Conservation (phyloP, 75 land plant species). For the Picea glauca region DNA sequence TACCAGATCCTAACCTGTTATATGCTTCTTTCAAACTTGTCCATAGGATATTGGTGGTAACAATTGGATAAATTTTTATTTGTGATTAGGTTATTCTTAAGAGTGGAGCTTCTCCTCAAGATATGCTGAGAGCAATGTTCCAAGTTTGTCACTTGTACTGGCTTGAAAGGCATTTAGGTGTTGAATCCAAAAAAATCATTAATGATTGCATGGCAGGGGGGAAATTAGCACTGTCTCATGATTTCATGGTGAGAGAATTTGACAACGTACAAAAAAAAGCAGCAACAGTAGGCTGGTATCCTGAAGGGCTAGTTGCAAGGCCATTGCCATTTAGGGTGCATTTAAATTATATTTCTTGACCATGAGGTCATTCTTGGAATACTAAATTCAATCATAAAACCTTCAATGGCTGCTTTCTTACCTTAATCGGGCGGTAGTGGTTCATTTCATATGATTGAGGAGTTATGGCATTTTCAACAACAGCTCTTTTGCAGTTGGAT, state of each 20-base stretch:
- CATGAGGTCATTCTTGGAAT: not conserved
- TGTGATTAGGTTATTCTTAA: conserved; percentile 68
- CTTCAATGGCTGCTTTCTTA: not conserved
- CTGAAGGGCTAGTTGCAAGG: conserved; percentile 85
- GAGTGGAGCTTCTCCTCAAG: conserved; percentile 60
- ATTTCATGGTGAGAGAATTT: conserved; percentile 67
- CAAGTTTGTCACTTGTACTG: conserved; percentile 78
- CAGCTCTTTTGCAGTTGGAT: not conserved
- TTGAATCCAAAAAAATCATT: conserved; percentile 23
- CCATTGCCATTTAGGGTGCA: conserved; percentile 70
- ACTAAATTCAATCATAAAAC: not conserved
- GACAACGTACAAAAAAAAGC: conserved; percentile 45
- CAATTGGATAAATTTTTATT: not conserved
- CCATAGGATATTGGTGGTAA: not conserved
- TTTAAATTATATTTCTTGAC: conserved; percentile 13
- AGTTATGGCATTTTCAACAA: not conserved
- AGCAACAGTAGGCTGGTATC: conserved; percentile 63
- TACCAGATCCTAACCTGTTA: conserved; percentile 6
- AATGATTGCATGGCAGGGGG: conserved; percentile 73
- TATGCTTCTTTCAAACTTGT: conserved; percentile 3
- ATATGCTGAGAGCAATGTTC: conserved; percentile 86
- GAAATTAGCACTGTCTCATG: conserved; percentile 53
- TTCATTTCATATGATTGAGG: not conserved
- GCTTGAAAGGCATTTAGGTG: conserved; percentile 50
- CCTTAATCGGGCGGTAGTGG: not conserved